These are phyloP conservation scores for Millerago galiae DNA, from an alignment of 805 yeast species.

Conservation along the genomic window DNA sequence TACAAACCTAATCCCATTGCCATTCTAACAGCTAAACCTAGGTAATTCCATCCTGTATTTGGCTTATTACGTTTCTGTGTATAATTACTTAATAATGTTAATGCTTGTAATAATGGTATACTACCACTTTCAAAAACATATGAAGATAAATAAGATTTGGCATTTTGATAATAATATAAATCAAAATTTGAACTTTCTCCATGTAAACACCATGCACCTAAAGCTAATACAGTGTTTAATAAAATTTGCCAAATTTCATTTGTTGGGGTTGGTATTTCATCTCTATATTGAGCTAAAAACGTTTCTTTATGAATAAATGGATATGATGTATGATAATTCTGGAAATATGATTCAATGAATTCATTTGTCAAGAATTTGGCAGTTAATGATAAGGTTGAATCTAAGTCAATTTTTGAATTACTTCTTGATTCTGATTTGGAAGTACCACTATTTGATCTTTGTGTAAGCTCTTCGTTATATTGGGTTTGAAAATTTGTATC, in stretches of 20 bases:
- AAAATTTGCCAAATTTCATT: conserved; percentile 47
- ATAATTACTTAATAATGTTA: conserved; percentile 51
- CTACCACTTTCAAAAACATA: conserved; percentile 56
- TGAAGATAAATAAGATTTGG: conserved; percentile 37
- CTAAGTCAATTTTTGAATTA: conserved; percentile 21
- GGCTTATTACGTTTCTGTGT: conserved; percentile 60
- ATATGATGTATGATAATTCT: conserved; percentile 52
- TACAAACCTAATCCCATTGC: conserved; percentile 60
- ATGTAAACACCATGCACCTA: conserved; percentile 64
- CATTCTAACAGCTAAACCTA: conserved; percentile 61
- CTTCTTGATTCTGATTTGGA: conserved; percentile 15
- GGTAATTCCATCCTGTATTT: conserved; percentile 62
- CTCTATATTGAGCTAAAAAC: conserved; percentile 41
- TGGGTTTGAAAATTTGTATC: conserved; percentile 17
- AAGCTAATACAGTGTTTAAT: conserved; percentile 49
- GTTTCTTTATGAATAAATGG: conserved; percentile 55
- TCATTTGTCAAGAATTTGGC: conserved; percentile 28
- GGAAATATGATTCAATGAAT: conserved; percentile 46
- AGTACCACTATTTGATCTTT: conserved; percentile 11
- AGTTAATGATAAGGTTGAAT: conserved; percentile 22
- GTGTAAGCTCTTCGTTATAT: conserved; percentile 12
- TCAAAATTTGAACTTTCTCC: conserved; percentile 50
- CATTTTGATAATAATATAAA: conserved; percentile 48
- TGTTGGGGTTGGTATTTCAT: conserved; percentile 34
- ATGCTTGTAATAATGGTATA: conserved; percentile 44